These are phyloP conservation scores for Ambrosia trifida DNA, from an alignment of 129 eudicot species.

Conservation along the genomic window DNA sequence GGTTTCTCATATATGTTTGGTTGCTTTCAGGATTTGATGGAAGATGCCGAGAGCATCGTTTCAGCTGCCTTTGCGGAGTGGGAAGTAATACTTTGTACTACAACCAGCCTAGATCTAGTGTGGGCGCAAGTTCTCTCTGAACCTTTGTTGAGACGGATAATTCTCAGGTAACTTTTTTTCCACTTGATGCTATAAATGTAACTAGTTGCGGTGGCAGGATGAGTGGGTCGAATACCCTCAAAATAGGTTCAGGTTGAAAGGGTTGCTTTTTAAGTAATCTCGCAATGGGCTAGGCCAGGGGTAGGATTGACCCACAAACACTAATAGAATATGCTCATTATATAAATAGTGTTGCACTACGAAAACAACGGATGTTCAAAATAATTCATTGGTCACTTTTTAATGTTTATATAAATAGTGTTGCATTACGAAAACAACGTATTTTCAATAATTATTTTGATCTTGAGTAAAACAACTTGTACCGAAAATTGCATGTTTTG, in stretches of 20 bases:
- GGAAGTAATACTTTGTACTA: slow-evolving; percentile 84
- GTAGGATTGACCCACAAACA: neutral
- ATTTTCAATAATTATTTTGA: neutral
- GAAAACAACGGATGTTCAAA: neutral
- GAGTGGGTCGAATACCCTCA: neutral
- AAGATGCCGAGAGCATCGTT: slow-evolving; percentile 70
- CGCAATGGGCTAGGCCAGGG: neutral
- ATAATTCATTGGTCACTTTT: neutral
- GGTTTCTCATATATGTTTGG: slow-evolving; percentile 15
- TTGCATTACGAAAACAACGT: neutral
- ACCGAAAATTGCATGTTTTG: neutral
- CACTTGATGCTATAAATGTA: neutral
- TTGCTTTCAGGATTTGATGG: slow-evolving; percentile 53
- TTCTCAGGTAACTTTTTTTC: slow-evolving; percentile 61
- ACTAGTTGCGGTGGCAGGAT: slow-evolving; percentile 14
- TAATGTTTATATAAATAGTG: neutral
- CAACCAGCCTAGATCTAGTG: slow-evolving; percentile 60
- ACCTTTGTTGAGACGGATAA: slow-evolving; percentile 79
- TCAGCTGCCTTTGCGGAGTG: slow-evolving; percentile 78
- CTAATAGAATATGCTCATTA: too few species aligned
- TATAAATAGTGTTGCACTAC: neutral
- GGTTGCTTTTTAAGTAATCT: neutral
- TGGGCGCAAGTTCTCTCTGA: slow-evolving; percentile 95
- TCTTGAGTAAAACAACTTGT: neutral
- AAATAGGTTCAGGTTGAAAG: neutral